A percentile compares a stretch with the other conserved stretches of the same genome.
Evolutionary conservation across 2,329 filamentous ascomycete species (phyloP).

Genomic region (Penicillium palitans): DNA sequence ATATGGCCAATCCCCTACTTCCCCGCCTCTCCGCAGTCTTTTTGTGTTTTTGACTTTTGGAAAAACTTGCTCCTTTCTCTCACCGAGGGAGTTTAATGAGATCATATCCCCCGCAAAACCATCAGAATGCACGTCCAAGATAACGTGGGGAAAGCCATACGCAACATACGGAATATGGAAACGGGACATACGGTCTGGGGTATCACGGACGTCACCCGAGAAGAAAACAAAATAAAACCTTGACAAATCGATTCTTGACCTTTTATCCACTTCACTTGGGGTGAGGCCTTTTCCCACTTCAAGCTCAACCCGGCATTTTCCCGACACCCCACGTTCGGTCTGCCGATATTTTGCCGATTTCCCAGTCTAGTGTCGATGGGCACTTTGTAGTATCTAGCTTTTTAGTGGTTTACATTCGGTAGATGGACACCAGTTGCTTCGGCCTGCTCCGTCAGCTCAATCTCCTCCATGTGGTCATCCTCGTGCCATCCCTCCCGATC

Average conservation of each 20-base stretch:
- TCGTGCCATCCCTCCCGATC: conserved; percentile 36
- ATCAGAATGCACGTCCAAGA: not conserved
- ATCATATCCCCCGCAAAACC: conserved; percentile 6
- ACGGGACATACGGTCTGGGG: too few species aligned
- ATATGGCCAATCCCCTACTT: not conserved
- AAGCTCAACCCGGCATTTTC: not conserved
- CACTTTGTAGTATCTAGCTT: not conserved
- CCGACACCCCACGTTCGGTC: conserved; percentile 5
- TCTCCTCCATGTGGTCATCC: conserved; percentile 14
- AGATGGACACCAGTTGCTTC: conserved; percentile 12
- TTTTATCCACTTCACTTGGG: not conserved
- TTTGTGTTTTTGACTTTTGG: not conserved
- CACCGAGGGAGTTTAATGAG: conserved; percentile 1
- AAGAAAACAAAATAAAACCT: not conserved
- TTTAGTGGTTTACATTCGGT: not conserved
- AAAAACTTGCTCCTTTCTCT: conserved; percentile 1
- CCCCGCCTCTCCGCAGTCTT: conserved; percentile 10
- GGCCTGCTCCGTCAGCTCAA: conserved; percentile 15
- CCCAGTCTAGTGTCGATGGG: too few species aligned
- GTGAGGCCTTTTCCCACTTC: not conserved
- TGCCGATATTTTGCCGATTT: conserved; percentile 3
- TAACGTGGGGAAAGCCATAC: not conserved
- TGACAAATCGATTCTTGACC: conserved; percentile 6
- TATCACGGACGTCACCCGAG: not conserved
- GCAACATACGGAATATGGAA: not conserved